Conservation (phyloP, 208 protist species). For the Trypanosoma mega region DNA sequence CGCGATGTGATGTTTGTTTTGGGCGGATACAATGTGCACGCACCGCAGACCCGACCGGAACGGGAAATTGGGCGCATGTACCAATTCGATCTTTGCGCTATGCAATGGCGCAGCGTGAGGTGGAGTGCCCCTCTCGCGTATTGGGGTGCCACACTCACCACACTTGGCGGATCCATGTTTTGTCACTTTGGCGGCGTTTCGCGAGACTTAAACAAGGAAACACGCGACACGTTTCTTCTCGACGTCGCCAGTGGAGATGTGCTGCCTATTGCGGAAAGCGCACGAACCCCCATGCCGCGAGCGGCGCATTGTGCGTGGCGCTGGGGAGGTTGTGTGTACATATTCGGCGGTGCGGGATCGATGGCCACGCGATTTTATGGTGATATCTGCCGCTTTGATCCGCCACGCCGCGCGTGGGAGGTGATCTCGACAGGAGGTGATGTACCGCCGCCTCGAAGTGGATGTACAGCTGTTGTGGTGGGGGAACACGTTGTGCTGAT, state of each 20-base stretch:
- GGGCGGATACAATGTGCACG: slow-evolving; percentile 25
- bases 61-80: slow-evolving; percentile 9
- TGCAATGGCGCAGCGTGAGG: background rate
- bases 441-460: slow-evolving; percentile 3
- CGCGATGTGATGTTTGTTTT: slow-evolving; percentile 21
- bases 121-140: slow-evolving; percentile 8
- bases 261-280: background rate
- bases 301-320: slow-evolving; percentile 10
- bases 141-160: slow-evolving; percentile 16
- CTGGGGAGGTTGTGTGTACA: slow-evolving; percentile 13
- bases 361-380: slow-evolving; percentile 15
- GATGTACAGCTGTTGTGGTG: background rate
- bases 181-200: slow-evolving; percentile 21
- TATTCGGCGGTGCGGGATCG: slow-evolving; percentile 13
- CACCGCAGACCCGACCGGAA: background rate
- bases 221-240: slow-evolving; percentile 12
- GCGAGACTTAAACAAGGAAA: slow-evolving; percentile 7
- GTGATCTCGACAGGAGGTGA: background rate
- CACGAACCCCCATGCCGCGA: background rate
- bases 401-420: slow-evolving; percentile 11
- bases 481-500: slow-evolving; percentile 15
- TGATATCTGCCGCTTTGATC: slow-evolving; percentile 15
- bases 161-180: slow-evolving; percentile 10
- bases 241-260: slow-evolving; percentile 3
- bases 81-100: background rate